Evolutionary conservation across 2,329 filamentous ascomycete genomes (phyloP).

Genomic region (Fusarium ramigenum): DNA sequence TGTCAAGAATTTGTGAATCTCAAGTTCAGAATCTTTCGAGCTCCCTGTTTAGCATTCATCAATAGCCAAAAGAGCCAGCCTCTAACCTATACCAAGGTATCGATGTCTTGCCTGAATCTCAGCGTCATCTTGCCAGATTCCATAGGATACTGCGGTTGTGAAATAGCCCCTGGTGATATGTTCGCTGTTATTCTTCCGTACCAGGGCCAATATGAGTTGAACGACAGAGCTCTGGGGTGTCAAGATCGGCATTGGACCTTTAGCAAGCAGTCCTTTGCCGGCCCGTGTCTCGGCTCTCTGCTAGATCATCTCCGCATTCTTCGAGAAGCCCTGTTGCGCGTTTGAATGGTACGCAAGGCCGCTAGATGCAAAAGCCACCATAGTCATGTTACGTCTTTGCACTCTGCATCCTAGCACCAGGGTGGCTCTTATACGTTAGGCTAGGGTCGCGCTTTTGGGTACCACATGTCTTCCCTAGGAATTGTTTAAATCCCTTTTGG

Average conservation of each 20-base stretch:
- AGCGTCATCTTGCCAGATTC: slow-evolving; percentile 1
- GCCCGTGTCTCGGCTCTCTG: slow-evolving; percentile 24
- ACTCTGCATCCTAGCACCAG: slow-evolving; percentile 39
- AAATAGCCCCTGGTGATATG: slow-evolving; percentile 18
- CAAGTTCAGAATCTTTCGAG: not conserved
- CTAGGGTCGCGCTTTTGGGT: slow-evolving; percentile 46
- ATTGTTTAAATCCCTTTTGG: slow-evolving; percentile 36
- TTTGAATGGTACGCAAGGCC: slow-evolving; percentile 36
- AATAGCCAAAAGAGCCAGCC: not conserved
- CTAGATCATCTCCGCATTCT: slow-evolving; percentile 33
- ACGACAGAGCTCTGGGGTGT: slow-evolving; percentile 34
- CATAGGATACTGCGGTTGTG: slow-evolving; percentile 21
- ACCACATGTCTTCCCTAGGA: slow-evolving; percentile 45
- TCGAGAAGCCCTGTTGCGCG: slow-evolving; percentile 28
- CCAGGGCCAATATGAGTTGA: slow-evolving; percentile 28
- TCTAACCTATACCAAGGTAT: not conserved
- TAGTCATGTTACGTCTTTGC: slow-evolving; percentile 39
- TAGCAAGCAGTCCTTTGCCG: slow-evolving; percentile 26
- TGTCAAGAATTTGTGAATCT: slow-evolving; percentile 1
- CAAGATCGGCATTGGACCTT: slow-evolving; percentile 38
- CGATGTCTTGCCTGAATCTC: not conserved
- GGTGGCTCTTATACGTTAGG: slow-evolving; percentile 44
- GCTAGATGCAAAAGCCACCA: slow-evolving; percentile 41
- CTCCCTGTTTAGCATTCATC: not conserved
- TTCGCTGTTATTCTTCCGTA: slow-evolving; percentile 32